These are phyloP conservation scores for Triticum urartu DNA, from an alignment of 176 grass and related monocot genomes.

Conservation along the genomic window DNA sequence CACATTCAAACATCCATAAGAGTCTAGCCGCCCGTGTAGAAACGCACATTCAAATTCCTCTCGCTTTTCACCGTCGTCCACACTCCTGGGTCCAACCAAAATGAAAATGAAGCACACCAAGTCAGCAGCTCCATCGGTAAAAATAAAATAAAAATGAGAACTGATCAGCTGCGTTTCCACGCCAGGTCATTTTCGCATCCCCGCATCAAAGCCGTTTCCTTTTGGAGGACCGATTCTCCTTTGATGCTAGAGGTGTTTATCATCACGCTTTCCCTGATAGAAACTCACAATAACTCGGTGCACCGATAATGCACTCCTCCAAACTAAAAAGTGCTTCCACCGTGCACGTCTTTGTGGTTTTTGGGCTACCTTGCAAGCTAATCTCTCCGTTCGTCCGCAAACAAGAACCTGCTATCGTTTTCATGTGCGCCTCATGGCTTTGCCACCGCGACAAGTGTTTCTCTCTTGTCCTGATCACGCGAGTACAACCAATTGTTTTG, in stretches of 20 bases:
- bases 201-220: background rate
- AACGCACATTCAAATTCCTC: background rate
- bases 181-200: conserved; percentile 14
- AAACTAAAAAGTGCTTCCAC: background rate
- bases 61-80: background rate
- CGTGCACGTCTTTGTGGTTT: conserved; percentile 34
- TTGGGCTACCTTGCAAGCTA: conserved; percentile 34
- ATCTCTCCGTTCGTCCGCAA: conserved; percentile 24
- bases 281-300: background rate
- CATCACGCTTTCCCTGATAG: background rate
- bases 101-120: background rate
- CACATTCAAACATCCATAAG: background rate
- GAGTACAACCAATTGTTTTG: background rate
- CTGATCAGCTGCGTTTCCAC: background rate
- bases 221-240: background rate
- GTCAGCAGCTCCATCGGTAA: background rate
- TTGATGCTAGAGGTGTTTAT: background rate
- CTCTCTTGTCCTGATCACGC: background rate
- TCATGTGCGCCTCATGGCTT: background rate
- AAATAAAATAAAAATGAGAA: background rate
- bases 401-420: conserved; percentile 39
- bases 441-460: background rate
- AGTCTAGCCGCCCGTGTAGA: background rate
- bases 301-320: conserved; percentile 18
- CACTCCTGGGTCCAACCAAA: background rate